Conservation (phyloP, 2,329 filamentous ascomycete species). For the Diaporthe citriasiana region DNA sequence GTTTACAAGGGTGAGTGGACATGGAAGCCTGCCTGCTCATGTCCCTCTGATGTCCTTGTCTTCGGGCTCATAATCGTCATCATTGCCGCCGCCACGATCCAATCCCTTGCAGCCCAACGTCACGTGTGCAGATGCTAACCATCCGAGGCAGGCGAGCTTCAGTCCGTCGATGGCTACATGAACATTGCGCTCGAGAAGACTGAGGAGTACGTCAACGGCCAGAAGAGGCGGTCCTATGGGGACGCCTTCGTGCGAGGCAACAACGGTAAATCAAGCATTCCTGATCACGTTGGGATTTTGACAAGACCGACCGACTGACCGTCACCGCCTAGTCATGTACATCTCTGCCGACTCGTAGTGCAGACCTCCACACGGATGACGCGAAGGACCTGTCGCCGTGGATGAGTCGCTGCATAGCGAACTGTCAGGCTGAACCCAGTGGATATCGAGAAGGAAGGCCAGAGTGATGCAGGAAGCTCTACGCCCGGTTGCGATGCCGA, state of each 20-base stretch:
- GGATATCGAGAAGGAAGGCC: neutral
- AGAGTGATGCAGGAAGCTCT: neutral
- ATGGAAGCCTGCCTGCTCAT: conserved; percentile 17
- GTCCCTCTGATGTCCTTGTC: neutral
- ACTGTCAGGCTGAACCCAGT: neutral
- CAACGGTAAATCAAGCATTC: conserved; percentile 74
- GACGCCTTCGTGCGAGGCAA: conserved; percentile 97
- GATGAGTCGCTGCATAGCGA: too few relatives aligned
- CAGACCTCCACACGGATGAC: neutral
- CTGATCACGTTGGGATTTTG: conserved; percentile 8
- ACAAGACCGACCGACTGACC: conserved; percentile 32
- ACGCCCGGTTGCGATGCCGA: neutral
- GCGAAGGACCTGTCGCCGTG: neutral
- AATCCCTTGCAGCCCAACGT: too few relatives aligned
- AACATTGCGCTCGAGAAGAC: conserved; percentile 99
- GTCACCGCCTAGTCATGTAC: conserved; percentile 73
- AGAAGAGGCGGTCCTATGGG: conserved; percentile 85
- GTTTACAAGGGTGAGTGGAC: conserved; percentile 88
- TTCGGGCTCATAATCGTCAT: neutral
- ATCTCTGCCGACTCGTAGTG: conserved; percentile 72
- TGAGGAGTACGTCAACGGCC: conserved; percentile 89
- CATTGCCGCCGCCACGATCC: neutral
- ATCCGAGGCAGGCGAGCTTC: conserved; percentile 79
- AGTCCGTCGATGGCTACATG: conserved; percentile 99
- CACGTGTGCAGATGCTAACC: conserved; percentile 41